phyloP scores from a whole-genome alignment of 2,329 filamentous ascomycete genomes.

The Neonectria hederae region DNA sequence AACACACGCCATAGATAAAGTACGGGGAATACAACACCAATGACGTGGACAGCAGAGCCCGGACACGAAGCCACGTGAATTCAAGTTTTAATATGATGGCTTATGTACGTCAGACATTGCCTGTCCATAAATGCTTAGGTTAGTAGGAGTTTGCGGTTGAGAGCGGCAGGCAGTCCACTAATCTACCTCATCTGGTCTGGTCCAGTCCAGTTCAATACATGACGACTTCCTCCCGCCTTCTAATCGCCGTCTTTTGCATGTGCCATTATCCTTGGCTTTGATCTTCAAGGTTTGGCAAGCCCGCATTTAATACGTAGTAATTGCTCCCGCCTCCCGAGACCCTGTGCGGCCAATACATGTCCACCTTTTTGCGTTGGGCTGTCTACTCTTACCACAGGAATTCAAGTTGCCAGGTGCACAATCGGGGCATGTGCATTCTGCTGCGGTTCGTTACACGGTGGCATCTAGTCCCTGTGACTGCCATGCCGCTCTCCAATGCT shows the following conservation, averaged over 20 bases:
- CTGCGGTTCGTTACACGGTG: background rate
- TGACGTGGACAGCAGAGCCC: background rate
- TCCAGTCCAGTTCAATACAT: conserved; percentile 6
- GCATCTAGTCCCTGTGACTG: conserved; percentile 4
- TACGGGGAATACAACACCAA: background rate
- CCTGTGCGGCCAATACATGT: background rate
- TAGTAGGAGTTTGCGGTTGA: background rate
- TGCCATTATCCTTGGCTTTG: conserved; percentile 5
- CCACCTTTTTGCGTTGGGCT: background rate
- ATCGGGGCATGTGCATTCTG: background rate
- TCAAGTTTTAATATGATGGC: background rate
- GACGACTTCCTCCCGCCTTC: background rate
- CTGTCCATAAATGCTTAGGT: background rate
- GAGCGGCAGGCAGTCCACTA: background rate
- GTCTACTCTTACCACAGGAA: background rate
- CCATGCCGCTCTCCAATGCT: conserved; percentile 28
- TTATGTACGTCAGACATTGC: background rate
- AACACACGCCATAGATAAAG: background rate
- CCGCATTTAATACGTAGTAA: background rate
- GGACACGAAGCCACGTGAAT: background rate
- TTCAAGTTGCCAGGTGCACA: background rate
- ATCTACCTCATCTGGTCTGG: background rate
- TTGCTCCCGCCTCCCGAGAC: background rate
- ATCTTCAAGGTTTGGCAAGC: background rate
- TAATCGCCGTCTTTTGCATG: background rate